Percentiles rank a stretch among this genome's conserved stretches.
These are phyloP conservation scores for Syzygium aqueum DNA, from an alignment of 345 rosid species.

Conservation along the genomic window DNA sequence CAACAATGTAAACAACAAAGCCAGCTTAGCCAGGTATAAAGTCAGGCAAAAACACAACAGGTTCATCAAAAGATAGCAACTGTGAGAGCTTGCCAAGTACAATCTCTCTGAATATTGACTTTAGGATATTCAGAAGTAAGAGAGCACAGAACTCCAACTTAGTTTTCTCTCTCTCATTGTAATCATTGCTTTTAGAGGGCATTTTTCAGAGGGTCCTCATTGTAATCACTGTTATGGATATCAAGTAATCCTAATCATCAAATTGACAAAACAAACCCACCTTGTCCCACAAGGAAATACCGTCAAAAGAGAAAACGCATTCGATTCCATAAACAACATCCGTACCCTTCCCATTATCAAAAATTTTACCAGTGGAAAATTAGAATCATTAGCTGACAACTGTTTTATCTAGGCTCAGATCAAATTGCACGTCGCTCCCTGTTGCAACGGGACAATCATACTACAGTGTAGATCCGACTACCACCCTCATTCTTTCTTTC, in stretches of 20 bases:
- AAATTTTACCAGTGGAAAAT: neutral
- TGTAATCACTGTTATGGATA: neutral
- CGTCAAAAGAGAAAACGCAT: neutral
- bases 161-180: neutral
- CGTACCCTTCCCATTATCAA: fast-evolving
- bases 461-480: neutral
- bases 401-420: neutral
- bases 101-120: neutral
- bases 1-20: constrained; percentile 6
- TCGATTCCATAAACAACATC: neutral
- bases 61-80: neutral
- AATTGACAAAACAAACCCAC: neutral
- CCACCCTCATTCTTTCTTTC: neutral
- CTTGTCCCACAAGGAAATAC: neutral
- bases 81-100: neutral
- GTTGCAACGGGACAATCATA: neutral
- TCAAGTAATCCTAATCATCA: neutral
- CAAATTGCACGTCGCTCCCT: neutral
- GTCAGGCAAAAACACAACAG: neutral
- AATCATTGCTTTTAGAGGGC: neutral
- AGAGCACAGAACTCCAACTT: neutral
- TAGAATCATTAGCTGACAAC: neutral
- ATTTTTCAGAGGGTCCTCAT: neutral
- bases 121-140: neutral
- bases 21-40: neutral